Conservation (phyloP, 2,329 filamentous ascomycete species). For the Trichophaea hybrida region DNA sequence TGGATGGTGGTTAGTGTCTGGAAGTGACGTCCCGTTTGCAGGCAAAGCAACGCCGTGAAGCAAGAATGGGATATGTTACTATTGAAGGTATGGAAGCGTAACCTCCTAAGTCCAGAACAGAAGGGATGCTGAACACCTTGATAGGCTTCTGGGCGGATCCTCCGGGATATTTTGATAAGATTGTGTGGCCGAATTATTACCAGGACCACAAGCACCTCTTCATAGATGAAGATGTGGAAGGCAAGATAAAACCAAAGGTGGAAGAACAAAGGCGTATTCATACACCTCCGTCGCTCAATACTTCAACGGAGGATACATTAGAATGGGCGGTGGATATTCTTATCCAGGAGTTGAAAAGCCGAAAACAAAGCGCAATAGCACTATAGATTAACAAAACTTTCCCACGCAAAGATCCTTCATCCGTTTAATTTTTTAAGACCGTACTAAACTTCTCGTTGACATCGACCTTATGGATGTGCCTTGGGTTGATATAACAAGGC, state of each 20-base stretch:
- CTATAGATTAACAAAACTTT: too few species aligned
- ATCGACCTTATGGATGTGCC: slow-evolving; percentile 8
- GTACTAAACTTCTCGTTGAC: neutral
- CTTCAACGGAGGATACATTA: slow-evolving; percentile 47
- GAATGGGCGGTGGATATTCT: slow-evolving; percentile 54
- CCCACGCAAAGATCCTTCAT: neutral
- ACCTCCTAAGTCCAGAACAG: neutral
- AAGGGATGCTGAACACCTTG: neutral
- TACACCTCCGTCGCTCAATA: slow-evolving; percentile 40
- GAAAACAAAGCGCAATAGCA: neutral
- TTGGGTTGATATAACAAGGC: slow-evolving; percentile 24
- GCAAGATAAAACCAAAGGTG: slow-evolving; percentile 39
- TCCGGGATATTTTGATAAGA: slow-evolving; percentile 78
- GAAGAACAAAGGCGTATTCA: slow-evolving; percentile 37
- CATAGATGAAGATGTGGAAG: slow-evolving; percentile 47
- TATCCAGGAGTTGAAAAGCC: slow-evolving; percentile 33
- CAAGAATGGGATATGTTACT: slow-evolving; percentile 62
- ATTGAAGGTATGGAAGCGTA: slow-evolving; percentile 41
- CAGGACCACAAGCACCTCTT: slow-evolving; percentile 70
- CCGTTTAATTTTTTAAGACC: neutral
- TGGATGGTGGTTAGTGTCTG: neutral
- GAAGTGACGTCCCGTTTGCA: slow-evolving; percentile 14
- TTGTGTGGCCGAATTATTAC: slow-evolving; percentile 91
- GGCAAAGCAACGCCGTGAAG: slow-evolving; percentile 52
- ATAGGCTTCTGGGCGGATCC: slow-evolving; percentile 80